Base-by-base conservation (phyloP, 2,329 filamentous ascomycete species). In the Bipolaris oryzae region DNA sequence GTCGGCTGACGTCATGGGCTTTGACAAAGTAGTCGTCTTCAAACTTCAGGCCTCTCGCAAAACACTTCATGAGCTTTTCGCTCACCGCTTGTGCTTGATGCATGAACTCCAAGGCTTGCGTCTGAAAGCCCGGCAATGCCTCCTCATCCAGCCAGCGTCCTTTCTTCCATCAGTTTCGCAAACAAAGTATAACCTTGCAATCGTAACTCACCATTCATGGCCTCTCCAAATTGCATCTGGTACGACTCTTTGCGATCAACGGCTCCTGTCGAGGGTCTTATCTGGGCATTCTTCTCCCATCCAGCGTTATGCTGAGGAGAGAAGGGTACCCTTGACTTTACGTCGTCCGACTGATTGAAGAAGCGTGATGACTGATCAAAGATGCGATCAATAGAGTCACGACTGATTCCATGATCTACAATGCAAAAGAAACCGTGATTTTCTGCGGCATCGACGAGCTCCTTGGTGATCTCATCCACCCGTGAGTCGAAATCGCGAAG, bases 181-280 rank as follows among this genome's bases (percentile, higher is more conserved):
- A 25, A 25, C 7, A 16, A 20, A 16, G 4, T 31, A 31, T 10
- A 13, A 42, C 23, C 16, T 23, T 25, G 49, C 3, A 4, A 37
- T 13, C 23, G 10, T 7, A 44, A 51, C 56, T 76, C 73, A 42
- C 77, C 79, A 11, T 79, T 70, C 79, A 85, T 83, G 54, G 79
- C 80, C 47, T 76, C 75, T n/a, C 85, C 84, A 59, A 85, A 87
- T 66, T 88, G 85, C 71, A 88, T 76, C 69, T 87, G 85, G 66
- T 87, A 86, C 10, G 81, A 85, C 70, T 88, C 85, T 64, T 87
- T 88, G 47, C 78, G 80, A 70, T 88, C 85, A 1, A 82, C 78
- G 1, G 77, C 76, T 10, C 85, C 85, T 0, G 85, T 88, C 3
- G 82, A 86, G 0, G 53, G 53, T 25, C 53, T 35, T 33, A 55